phyloP scores from a whole-genome alignment of 1,284 basidiomycete species.

The Trichosporon sp. region DNA sequence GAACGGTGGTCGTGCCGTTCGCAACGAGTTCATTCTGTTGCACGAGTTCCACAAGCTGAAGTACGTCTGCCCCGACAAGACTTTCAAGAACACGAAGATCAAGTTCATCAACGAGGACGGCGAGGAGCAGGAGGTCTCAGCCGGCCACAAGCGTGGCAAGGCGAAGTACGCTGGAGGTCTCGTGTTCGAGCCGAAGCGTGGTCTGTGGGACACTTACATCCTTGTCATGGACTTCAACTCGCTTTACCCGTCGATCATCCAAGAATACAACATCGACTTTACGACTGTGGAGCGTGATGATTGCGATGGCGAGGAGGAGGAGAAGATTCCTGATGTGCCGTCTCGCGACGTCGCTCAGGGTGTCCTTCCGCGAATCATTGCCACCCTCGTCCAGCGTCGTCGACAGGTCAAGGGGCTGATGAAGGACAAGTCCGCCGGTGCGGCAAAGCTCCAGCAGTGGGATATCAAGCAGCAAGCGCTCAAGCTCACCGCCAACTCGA shows the following conservation, averaged over 20 bases:
- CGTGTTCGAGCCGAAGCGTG: conserved; percentile 95
- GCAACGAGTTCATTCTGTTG: conserved; percentile 97
- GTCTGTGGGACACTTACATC: conserved; percentile 95
- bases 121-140: conserved; percentile 65
- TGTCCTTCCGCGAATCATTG: conserved; percentile 91
- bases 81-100: conserved; percentile 65
- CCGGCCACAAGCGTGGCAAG: conserved; percentile 70
- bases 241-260: conserved; percentile 97
- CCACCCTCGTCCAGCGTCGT: conserved; percentile 86
- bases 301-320: conserved; percentile 65
- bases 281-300: conserved; percentile 83
- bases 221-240: conserved; percentile 99
- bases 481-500: conserved; percentile 98
- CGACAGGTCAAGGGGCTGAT: conserved; percentile 90
- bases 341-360: conserved; percentile 73
- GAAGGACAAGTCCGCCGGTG: conserved; percentile 81
- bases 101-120: conserved; percentile 41
- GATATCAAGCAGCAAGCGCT: conserved; percentile 97
- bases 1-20: conserved; percentile 93
- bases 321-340: conserved; percentile 88
- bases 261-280: conserved; percentile 99
- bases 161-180: conserved; percentile 99
- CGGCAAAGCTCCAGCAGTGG: conserved; percentile 82
- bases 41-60: conserved; percentile 97
- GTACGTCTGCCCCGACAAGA: conserved; percentile 96